phyloP scores from a whole-genome alignment of 2,329 filamentous ascomycete species.

The Chaetomiaceae sp. region DNA sequence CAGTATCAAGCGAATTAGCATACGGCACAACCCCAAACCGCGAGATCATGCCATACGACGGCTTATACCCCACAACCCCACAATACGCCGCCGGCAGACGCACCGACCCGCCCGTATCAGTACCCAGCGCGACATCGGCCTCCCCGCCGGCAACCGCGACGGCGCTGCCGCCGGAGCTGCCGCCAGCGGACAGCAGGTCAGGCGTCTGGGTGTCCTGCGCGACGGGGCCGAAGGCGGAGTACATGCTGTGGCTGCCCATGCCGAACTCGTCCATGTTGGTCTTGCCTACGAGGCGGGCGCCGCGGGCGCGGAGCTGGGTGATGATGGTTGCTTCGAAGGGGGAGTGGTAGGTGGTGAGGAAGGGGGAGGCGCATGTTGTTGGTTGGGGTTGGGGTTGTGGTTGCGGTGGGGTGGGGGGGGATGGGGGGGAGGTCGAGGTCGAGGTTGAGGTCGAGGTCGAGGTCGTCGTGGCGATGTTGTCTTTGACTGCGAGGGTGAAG shows the following conservation, averaged over 20 bases:
- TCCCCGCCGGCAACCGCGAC: constrained; percentile 66
- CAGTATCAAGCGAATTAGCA: constrained; percentile 87
- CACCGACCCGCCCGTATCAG: constrained; percentile 88
- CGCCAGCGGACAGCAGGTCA: constrained; percentile 61
- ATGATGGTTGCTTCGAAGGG: constrained; percentile 83
- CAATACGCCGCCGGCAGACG: constrained; percentile 84
- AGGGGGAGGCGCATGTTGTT: constrained; percentile 79
- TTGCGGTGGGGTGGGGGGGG: constrained; percentile 65
- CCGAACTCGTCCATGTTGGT: constrained; percentile 76
- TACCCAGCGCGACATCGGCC: constrained; percentile 68
- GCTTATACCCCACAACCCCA: constrained; percentile 80
- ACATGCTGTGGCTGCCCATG: constrained; percentile 35
- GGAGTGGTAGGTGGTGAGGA: constrained; percentile 65
- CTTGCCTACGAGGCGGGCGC: constrained; percentile 66
- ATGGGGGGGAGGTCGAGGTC: constrained; percentile 49
- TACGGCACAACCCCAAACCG: constrained; percentile 85
- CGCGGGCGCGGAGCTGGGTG: constrained; percentile 56
- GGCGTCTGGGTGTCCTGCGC: constrained; percentile 10
- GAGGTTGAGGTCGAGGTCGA: constrained; percentile 42
- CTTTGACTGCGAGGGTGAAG: constrained; percentile 61
- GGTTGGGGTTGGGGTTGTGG: constrained; percentile 63
- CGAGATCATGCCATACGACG: constrained; percentile 82
- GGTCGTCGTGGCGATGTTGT: constrained; percentile 69
- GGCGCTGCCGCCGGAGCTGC: constrained; percentile 91
- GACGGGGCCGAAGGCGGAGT: constrained; percentile 29